These are phyloP conservation scores for Cetraspora pellucida DNA, from an alignment of 192 early-diverging fungal species.

Conservation along the genomic window DNA sequence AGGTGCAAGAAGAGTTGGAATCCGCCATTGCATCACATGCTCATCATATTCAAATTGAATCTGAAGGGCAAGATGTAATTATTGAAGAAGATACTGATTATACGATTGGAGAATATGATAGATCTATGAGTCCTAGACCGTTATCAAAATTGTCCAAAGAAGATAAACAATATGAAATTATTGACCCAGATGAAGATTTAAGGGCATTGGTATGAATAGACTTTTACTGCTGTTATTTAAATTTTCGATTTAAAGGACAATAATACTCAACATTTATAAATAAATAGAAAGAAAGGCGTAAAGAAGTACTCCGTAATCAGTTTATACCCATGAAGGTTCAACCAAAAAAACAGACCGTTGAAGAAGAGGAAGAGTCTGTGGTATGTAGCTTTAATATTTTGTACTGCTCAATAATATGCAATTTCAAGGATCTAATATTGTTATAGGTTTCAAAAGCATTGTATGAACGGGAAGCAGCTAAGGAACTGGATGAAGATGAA, in stretches of 20 bases:
- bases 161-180: constrained; percentile 55
- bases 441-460: constrained; percentile 52
- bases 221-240: background rate
- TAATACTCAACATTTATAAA: background rate
- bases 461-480: constrained; percentile 72
- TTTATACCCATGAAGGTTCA: constrained; percentile 55
- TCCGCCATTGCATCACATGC: constrained; percentile 57
- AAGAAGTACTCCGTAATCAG: constrained; percentile 54
- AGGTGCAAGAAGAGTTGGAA: constrained; percentile 55
- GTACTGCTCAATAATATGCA: too few species aligned
- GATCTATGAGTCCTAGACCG: constrained; percentile 65
- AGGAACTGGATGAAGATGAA: constrained; percentile 78
- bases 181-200: constrained; percentile 64
- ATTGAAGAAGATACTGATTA: constrained; percentile 42
- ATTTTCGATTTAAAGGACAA: background rate
- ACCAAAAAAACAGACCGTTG: constrained; percentile 31
- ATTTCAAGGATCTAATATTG: background rate
- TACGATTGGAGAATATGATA: constrained; percentile 56
- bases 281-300: constrained; percentile 55
- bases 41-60: constrained; percentile 46
- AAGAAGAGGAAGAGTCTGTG: constrained; percentile 46
- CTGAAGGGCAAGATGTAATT: constrained; percentile 54
- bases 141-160: constrained; percentile 53
- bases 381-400: background rate
- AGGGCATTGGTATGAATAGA: constrained; percentile 56